These are phyloP conservation scores for Thielaviopsis cerberus DNA, from an alignment of 2,329 filamentous ascomycete species.

Conservation along the genomic window DNA sequence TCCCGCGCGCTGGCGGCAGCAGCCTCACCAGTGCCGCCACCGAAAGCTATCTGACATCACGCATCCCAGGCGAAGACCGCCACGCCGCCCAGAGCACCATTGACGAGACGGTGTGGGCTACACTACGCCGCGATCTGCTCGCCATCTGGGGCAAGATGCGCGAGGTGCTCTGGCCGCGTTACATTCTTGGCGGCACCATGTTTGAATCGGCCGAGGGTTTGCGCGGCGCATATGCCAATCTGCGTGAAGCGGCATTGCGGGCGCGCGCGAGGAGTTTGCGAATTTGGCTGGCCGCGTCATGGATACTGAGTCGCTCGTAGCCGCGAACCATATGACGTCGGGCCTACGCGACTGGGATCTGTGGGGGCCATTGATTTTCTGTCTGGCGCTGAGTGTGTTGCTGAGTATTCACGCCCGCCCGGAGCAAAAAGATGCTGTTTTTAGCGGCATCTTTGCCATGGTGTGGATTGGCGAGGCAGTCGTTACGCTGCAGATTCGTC, in stretches of 20 bases:
- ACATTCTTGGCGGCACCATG: slow-evolving; percentile 59
- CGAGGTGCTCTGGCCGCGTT: slow-evolving; percentile 90
- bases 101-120: slow-evolving; percentile 94
- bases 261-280: slow-evolving; percentile 43
- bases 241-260: slow-evolving; percentile 40
- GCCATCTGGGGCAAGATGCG: slow-evolving; percentile 97
- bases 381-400: slow-evolving; percentile 69
- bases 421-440: slow-evolving; percentile 73
- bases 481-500: slow-evolving; percentile 93
- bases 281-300: slow-evolving; percentile 42
- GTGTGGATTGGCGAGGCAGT: slow-evolving; percentile 94
- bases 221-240: slow-evolving; percentile 42
- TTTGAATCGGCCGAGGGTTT: slow-evolving; percentile 35
- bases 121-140: slow-evolving; percentile 74
- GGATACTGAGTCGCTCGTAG: slow-evolving; percentile 42
- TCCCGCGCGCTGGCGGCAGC: neutral
- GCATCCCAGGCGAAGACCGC: slow-evolving; percentile 83
- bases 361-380: slow-evolving; percentile 93
- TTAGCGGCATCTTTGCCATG: slow-evolving; percentile 89
- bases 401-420: slow-evolving; percentile 63
- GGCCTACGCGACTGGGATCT: slow-evolving; percentile 93
- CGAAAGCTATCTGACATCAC: slow-evolving; percentile 69
- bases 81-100: slow-evolving; percentile 81
- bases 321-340: slow-evolving; percentile 60
- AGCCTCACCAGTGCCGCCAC: slow-evolving; percentile 32